Evolutionary conservation across 2,329 filamentous ascomycete genomes (phyloP).

Genomic region (Diaporthe ampelina): DNA sequence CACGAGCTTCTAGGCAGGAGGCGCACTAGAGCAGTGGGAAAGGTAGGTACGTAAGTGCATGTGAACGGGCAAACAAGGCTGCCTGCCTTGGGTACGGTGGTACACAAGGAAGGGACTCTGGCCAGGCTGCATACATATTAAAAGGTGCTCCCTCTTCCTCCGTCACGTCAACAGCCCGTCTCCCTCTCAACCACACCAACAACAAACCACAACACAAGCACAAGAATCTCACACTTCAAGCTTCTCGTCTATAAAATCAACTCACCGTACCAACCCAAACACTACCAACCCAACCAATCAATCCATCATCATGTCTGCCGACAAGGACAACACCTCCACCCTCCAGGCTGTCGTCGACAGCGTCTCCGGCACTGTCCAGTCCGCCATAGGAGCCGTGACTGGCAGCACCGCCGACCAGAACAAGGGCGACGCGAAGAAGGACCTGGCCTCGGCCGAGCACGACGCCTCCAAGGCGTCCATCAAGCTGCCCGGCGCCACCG

Average conservation of each 20-base stretch:
- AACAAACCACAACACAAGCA: slow-evolving; percentile 4
- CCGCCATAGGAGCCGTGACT: slow-evolving; percentile 78
- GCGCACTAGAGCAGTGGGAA: background rate
- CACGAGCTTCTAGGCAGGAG: slow-evolving; percentile 22
- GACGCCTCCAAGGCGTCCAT: slow-evolving; percentile 81
- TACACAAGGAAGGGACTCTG: background rate
- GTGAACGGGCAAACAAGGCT: slow-evolving; percentile 21
- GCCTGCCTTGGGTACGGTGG: background rate
- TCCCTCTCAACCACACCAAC: background rate
- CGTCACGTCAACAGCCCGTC: background rate
- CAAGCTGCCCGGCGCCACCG: slow-evolving; percentile 80
- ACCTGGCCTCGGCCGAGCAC: slow-evolving; percentile 75
- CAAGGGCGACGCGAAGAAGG: slow-evolving; percentile 75
- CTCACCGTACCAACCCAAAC: slow-evolving; percentile 41
- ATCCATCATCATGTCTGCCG: slow-evolving; percentile 54
- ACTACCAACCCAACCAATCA: slow-evolving; percentile 42
- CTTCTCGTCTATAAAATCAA: slow-evolving; percentile 44
- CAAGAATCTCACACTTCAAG: slow-evolving; percentile 16
- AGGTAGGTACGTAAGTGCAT: slow-evolving; percentile 14
- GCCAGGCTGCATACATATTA: slow-evolving; percentile 13
- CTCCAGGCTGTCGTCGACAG: slow-evolving; percentile 83
- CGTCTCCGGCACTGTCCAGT: slow-evolving; percentile 80
- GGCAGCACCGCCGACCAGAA: slow-evolving; percentile 78
- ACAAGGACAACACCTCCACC: slow-evolving; percentile 73
- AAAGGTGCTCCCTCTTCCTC: background rate